A percentile compares a stretch with the other conserved stretches of the same genome.
Conservation (phyloP, 1,284 basidiomycete genomes). For the Stygiomarasmius scandens region DNA sequence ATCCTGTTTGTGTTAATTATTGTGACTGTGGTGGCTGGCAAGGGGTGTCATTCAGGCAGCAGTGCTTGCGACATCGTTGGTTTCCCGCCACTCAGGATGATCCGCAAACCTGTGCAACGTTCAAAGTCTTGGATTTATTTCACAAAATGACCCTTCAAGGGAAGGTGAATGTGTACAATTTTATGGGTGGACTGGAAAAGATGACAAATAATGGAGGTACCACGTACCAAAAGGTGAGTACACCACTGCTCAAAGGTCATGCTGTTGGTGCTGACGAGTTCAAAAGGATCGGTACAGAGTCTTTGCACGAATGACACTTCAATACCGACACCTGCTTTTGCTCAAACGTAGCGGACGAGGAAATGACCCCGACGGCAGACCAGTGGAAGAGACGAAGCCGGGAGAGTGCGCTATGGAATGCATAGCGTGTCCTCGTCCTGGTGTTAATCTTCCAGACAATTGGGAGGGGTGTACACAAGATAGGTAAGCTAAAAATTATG, state of each 20-base stretch:
- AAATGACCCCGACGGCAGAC: slow-evolving; percentile 7
- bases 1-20: slow-evolving; percentile 1
- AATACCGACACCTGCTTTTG: slow-evolving; percentile 25
- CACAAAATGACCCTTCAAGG: slow-evolving; percentile 13
- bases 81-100: slow-evolving; percentile 17
- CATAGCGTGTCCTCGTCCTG: slow-evolving; percentile 25
- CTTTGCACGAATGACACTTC: slow-evolving; percentile 18
- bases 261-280: too few relatives aligned
- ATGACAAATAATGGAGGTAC: slow-evolving; percentile 21
- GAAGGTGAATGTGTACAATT: slow-evolving; percentile 16
- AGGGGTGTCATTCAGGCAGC: neutral
- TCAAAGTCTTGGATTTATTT: slow-evolving; percentile 17
- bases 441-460: slow-evolving; percentile 23
- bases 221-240: slow-evolving; percentile 10
- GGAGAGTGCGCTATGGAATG: slow-evolving; percentile 28
- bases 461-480: slow-evolving; percentile 16
- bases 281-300: slow-evolving; percentile 25
- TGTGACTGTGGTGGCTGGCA: slow-evolving; percentile 8
- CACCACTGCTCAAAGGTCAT: neutral
- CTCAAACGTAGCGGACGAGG: slow-evolving; percentile 20
- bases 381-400: slow-evolving; percentile 10
- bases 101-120: slow-evolving; percentile 24
- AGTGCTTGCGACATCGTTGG: slow-evolving; percentile 15
- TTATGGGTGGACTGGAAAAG: slow-evolving; percentile 16
- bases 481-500: too few relatives aligned